Evolutionary conservation across 116 monocot genomes (phyloP).

Genomic region (Dioscorea cayenensis): DNA sequence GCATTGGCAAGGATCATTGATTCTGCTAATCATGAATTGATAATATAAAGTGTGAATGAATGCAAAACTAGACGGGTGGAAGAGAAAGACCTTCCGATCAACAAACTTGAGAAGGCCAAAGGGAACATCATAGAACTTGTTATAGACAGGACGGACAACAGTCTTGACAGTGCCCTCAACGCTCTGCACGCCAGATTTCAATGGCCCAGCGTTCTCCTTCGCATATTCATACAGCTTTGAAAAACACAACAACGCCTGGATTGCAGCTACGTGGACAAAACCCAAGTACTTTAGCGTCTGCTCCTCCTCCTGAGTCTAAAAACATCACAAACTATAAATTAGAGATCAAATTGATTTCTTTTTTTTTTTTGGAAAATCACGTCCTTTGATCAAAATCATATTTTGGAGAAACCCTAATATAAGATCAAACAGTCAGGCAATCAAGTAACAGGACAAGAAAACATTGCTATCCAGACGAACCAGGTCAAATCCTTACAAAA

Average conservation of each 20-base stretch:
- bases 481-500: no score
- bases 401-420: no score
- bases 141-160: constrained; percentile 46
- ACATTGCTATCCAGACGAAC: no score
- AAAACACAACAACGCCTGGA: constrained; percentile 26
- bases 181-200: constrained; percentile 37
- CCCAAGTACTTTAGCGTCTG: constrained; percentile 43
- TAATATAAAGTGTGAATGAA: background rate
- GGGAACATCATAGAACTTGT: constrained; percentile 32
- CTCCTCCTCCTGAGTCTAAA: constrained; percentile 10
- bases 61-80: background rate
- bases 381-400: no score
- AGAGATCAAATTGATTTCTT: background rate
- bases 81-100: constrained; percentile 39
- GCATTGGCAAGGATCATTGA: background rate
- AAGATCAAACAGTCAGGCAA: no score
- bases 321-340: background rate
- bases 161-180: constrained; percentile 50
- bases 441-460: no score
- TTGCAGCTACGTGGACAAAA: constrained; percentile 41
- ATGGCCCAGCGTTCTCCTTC: constrained; percentile 55
- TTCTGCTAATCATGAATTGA: background rate
- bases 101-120: constrained; percentile 41
- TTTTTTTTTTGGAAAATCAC: no score
- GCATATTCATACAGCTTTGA: constrained; percentile 37